A percentile compares a stretch with the other conserved stretches of the same genome.
These are phyloP conservation scores for Fusarium compactum DNA, from an alignment of 2,329 filamentous ascomycete species.

Conservation along the genomic window DNA sequence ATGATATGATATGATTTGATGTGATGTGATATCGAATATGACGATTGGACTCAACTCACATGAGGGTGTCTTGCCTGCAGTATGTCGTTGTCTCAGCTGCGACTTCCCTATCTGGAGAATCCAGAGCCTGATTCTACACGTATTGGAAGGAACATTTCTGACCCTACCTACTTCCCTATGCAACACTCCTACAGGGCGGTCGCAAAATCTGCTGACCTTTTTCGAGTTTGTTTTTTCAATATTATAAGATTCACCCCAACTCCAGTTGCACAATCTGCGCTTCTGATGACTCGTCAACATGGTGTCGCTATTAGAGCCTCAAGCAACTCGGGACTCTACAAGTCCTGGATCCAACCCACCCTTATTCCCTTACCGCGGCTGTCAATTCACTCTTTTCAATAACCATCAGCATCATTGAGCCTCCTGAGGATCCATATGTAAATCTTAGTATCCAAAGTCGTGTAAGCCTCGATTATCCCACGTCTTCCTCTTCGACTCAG, in stretches of 20 bases:
- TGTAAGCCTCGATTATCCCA: neutral
- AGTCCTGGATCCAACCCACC: conserved; percentile 1
- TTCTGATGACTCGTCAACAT: neutral
- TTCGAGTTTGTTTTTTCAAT: neutral
- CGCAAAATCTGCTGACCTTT: neutral
- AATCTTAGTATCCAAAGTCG: neutral
- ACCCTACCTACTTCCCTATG: neutral
- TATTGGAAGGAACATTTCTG: neutral
- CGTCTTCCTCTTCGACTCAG: neutral
- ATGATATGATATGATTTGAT: neutral
- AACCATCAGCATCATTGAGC: neutral
- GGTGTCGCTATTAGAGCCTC: neutral
- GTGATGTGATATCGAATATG: conserved; percentile 5
- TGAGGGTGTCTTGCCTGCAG: neutral
- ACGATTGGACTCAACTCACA: neutral
- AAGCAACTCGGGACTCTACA: neutral
- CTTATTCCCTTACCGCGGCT: neutral
- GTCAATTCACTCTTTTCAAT: neutral
- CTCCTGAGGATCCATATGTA: neutral
- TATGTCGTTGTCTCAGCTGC: conserved; percentile 17
- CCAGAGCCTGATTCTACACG: conserved; percentile 16
- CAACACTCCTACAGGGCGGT: neutral
- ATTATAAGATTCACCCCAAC: conserved; percentile 8
- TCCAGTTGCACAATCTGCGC: neutral
- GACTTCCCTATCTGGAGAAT: neutral